Percentiles rank a stretch among this genome's conserved stretches.
Conservation (phyloP, 352 stramenopile genomes). For the Pythium biforme region DNA sequence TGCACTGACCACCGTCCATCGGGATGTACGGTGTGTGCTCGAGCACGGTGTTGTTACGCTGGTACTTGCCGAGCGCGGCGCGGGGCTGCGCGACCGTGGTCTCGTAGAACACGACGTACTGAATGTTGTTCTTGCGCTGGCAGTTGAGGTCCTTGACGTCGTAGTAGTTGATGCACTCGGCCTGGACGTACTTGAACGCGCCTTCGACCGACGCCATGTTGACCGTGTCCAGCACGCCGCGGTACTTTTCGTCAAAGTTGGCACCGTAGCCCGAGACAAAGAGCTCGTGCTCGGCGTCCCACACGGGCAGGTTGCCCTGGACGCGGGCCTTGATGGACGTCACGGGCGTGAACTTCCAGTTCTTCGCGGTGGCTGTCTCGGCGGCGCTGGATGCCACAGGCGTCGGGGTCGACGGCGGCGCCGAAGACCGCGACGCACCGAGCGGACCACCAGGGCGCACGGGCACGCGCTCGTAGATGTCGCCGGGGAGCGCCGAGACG, state of each 20-base stretch:
- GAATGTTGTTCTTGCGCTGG: slow-evolving; percentile 66
- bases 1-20: slow-evolving; percentile 65
- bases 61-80: slow-evolving; percentile 36
- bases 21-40: slow-evolving; percentile 57
- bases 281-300: slow-evolving; percentile 36
- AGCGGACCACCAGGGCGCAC: no score
- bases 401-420: no score
- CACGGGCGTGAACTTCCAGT: no score
- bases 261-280: slow-evolving; percentile 47
- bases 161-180: slow-evolving; percentile 63
- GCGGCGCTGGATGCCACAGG: no score
- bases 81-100: slow-evolving; percentile 52
- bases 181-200: slow-evolving; percentile 78
- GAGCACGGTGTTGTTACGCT: slow-evolving; percentile 24
- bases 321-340: slow-evolving; percentile 61
- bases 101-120: slow-evolving; percentile 75
- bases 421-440: no score
- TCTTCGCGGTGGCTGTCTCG: no score
- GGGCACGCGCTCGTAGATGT: no score
- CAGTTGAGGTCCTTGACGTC: slow-evolving; percentile 41
- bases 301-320: slow-evolving; percentile 47
- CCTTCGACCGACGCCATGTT: slow-evolving; percentile 79
- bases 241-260: slow-evolving; percentile 40
- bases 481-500: no score
- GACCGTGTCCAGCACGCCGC: slow-evolving; percentile 56